phyloP scores from a whole-genome alignment of 225 moss, liverwort and hornwort species.

The Pseudisothecium myosuroides region DNA sequence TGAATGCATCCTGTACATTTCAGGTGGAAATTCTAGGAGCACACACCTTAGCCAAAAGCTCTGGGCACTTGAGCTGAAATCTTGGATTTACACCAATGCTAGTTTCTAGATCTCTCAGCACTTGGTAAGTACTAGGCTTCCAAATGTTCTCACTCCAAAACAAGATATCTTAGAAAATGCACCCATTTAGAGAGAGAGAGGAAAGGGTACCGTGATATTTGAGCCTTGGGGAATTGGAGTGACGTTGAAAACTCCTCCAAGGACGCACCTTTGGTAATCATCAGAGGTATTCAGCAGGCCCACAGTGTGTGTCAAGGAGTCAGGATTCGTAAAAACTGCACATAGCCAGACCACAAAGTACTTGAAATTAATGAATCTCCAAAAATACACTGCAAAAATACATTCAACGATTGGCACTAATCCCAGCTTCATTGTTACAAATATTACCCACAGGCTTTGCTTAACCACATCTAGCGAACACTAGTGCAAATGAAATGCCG shows the following conservation, averaged over 20 bases:
- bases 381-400: background rate
- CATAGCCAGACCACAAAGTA: background rate
- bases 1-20: background rate
- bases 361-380: background rate
- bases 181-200: background rate
- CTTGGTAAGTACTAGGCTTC: background rate
- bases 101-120: background rate
- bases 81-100: background rate
- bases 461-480: background rate
- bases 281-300: background rate
- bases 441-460: background rate
- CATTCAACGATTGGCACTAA: background rate
- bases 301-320: constrained; percentile 8
- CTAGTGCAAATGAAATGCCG: background rate
- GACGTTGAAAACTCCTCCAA: background rate
- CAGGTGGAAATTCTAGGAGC: background rate
- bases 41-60: background rate
- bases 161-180: background rate
- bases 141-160: background rate
- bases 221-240: background rate
- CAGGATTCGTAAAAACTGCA: constrained; percentile 21
- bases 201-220: constrained; percentile 7
- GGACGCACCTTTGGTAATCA: background rate
- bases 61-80: background rate
- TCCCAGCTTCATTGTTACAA: background rate